Evolutionary conservation across 306 rosid genomes (phyloP).

Genomic region (Mucuna pruriens): DNA sequence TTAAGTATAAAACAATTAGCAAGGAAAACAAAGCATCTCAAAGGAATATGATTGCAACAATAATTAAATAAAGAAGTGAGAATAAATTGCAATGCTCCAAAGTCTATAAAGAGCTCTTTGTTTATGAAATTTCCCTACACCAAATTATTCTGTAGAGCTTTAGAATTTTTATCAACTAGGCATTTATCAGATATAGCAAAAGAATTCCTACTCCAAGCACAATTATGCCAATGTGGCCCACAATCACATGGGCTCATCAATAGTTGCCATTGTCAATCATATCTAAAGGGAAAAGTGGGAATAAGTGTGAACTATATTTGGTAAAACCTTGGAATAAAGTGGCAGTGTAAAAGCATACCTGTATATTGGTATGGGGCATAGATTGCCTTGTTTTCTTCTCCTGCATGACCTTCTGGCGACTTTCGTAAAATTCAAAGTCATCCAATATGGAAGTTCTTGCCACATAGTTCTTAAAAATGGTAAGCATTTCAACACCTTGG

Average conservation of each 20-base stretch:
- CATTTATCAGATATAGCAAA: conserved; percentile 29
- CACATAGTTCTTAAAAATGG: conserved; percentile 58
- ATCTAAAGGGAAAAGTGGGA: conserved; percentile 24
- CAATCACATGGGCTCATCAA: conserved; percentile 45
- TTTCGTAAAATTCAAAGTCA: conserved; percentile 81
- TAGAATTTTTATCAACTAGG: conserved; percentile 43
- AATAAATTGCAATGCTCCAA: conserved; percentile 21
- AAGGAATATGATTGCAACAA: conserved; percentile 14
- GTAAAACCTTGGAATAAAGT: conserved; percentile 33
- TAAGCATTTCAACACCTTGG: conserved; percentile 69
- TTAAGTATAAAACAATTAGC: background rate
- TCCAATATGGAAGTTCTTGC: conserved; percentile 75
- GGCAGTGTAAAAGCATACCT: conserved; percentile 44
- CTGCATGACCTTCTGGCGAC: conserved; percentile 75
- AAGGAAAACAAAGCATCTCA: conserved; percentile 6
- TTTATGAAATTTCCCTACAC: conserved; percentile 25
- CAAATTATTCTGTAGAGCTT: conserved; percentile 37
- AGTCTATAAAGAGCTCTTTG: conserved; percentile 25
- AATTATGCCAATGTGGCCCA: conserved; percentile 46
- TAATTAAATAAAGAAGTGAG: background rate
- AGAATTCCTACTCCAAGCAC: conserved; percentile 39
- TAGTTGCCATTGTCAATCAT: conserved; percentile 5
- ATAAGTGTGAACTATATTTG: conserved; percentile 11
- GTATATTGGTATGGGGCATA: conserved; percentile 44
- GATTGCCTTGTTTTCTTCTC: conserved; percentile 68